phyloP scores from a whole-genome alignment of 2,329 filamentous ascomycete genomes.

The Stachybotrys chartarum region DNA sequence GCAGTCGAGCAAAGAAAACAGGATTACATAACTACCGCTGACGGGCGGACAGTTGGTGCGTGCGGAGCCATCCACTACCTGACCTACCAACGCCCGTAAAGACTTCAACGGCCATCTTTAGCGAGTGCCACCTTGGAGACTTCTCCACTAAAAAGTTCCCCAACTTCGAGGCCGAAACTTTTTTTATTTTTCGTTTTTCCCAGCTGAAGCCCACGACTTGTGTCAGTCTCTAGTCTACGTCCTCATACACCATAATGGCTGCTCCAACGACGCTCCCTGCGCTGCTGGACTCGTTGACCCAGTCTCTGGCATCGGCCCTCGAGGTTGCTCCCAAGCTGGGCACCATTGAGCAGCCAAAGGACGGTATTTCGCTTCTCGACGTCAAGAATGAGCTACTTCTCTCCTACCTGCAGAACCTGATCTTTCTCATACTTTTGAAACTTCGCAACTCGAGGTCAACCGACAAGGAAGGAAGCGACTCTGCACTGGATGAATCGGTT shows the following conservation, averaged over 20 bases:
- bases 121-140: neutral
- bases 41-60: too few relatives aligned
- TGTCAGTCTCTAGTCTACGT: neutral
- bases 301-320: slow-evolving; percentile 55
- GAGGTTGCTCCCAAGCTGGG: slow-evolving; percentile 58
- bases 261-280: slow-evolving; percentile 40
- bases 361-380: slow-evolving; percentile 91
- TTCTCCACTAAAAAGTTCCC: slow-evolving; percentile 14
- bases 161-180: neutral
- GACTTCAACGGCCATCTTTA: too few relatives aligned
- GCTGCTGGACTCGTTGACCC: slow-evolving; percentile 46
- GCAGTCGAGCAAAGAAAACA: neutral
- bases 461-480: slow-evolving; percentile 21
- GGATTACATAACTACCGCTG: neutral
- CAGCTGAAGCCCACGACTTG: neutral
- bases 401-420: slow-evolving; percentile 90
- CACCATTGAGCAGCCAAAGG: slow-evolving; percentile 63
- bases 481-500: slow-evolving; percentile 55
- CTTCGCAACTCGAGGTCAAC: slow-evolving; percentile 49
- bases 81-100: too few relatives aligned
- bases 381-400: slow-evolving; percentile 96
- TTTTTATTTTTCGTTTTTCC: slow-evolving; percentile 1
- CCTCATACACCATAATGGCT: slow-evolving; percentile 29
- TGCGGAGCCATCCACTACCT: too few relatives aligned
- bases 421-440: slow-evolving; percentile 79